Percentiles rank a stretch among this genome's conserved stretches.
phyloP scores from a whole-genome alignment of 345 rosid species.

The Populus davidiana region DNA sequence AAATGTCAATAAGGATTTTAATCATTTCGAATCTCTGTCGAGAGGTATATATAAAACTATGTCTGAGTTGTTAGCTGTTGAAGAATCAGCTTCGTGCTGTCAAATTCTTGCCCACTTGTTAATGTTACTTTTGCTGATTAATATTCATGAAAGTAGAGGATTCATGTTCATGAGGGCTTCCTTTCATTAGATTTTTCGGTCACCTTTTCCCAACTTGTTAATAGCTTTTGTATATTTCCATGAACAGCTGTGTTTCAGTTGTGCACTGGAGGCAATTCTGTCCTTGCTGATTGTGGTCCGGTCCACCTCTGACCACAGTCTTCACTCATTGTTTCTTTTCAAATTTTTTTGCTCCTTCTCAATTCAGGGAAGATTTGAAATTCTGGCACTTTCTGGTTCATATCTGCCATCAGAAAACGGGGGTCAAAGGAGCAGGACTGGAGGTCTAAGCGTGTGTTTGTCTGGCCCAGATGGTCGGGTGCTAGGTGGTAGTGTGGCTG shows the following conservation, averaged over 20 bases:
- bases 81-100: neutral
- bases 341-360: neutral
- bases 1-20: neutral
- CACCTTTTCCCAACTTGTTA: neutral
- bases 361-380: slow-evolving; percentile 81
- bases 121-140: neutral
- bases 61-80: neutral
- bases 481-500: slow-evolving; percentile 87
- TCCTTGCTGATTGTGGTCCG: neutral
- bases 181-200: neutral
- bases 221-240: neutral
- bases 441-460: slow-evolving; percentile 71
- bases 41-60: neutral
- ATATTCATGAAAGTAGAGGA: neutral
- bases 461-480: slow-evolving; percentile 90
- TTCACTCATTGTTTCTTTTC: neutral
- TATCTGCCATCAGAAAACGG: slow-evolving; percentile 67
- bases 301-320: neutral
- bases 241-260: neutral
- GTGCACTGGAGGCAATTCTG: neutral
- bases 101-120: neutral
- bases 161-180: neutral
- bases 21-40: neutral
- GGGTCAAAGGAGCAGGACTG: slow-evolving; percentile 68
- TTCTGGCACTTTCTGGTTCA: slow-evolving; percentile 83